Evolutionary conservation across 495 filamentous ascomycete species (phyloP).

Genomic region (Aspergillus nanangensis): DNA sequence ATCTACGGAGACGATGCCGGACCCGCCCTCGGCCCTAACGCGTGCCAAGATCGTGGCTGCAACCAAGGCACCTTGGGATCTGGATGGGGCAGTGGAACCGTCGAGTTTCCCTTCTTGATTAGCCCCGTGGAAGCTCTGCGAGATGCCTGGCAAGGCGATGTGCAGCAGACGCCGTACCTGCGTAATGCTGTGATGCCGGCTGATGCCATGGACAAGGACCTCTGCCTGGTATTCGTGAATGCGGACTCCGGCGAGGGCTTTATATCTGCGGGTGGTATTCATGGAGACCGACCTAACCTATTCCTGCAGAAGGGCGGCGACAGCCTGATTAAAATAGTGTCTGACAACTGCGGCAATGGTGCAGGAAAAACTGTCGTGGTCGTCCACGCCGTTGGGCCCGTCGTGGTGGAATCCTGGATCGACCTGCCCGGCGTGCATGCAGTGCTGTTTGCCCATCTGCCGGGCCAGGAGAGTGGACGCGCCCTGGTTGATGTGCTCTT

Average conservation of each 20-base stretch:
- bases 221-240: slow-evolving; percentile 63
- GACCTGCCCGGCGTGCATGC: slow-evolving; percentile 74
- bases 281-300: slow-evolving; percentile 81
- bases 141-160: slow-evolving; percentile 52
- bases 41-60: slow-evolving; percentile 70
- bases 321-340: slow-evolving; percentile 64
- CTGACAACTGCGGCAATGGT: slow-evolving; percentile 61
- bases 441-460: slow-evolving; percentile 81
- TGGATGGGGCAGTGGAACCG: slow-evolving; percentile 89
- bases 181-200: slow-evolving; percentile 48
- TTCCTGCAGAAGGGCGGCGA: slow-evolving; percentile 75
- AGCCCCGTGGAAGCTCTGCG: slow-evolving; percentile 64
- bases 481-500: slow-evolving; percentile 81
- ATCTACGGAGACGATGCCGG: slow-evolving; percentile 86
- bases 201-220: slow-evolving; percentile 49
- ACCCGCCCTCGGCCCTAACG: slow-evolving; percentile 63
- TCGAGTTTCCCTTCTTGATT: slow-evolving; percentile 80
- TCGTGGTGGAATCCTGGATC: slow-evolving; percentile 80
- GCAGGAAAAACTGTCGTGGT: slow-evolving; percentile 73
- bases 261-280: slow-evolving; percentile 54
- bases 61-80: slow-evolving; percentile 80
- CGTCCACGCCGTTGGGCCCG: slow-evolving; percentile 87
- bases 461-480: slow-evolving; percentile 86
- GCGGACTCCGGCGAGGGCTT: slow-evolving; percentile 64
- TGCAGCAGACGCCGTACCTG: slow-evolving; percentile 55